phyloP scores from a whole-genome alignment of 257 asterid genomes.

The Primulina huaijiensis region DNA sequence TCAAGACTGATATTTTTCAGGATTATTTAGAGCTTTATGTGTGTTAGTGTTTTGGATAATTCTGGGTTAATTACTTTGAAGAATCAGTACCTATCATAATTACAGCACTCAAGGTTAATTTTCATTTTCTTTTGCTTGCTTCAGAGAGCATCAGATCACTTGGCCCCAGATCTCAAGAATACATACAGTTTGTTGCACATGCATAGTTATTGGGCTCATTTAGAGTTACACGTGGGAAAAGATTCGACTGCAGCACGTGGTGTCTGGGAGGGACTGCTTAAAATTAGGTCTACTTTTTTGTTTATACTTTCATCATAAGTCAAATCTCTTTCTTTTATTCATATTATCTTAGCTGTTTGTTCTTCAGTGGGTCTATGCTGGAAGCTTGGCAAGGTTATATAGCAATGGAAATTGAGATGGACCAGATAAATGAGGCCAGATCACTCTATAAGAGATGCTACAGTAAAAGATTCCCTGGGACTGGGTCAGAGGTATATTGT shows the following conservation, averaged over 20 bases:
- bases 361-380: conserved; percentile 77
- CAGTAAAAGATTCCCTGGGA: conserved; percentile 73
- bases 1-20: background rate
- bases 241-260: conserved; percentile 84
- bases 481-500: conserved; percentile 86
- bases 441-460: conserved; percentile 89
- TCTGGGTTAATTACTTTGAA: too few relatives aligned
- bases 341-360: conserved; percentile 23
- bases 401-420: conserved; percentile 70
- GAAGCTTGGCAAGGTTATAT: conserved; percentile 87
- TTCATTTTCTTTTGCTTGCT: conserved; percentile 11
- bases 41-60: background rate
- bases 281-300: conserved; percentile 47
- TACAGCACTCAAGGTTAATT: conserved; percentile 6
- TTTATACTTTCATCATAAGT: conserved; percentile 1
- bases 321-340: conserved; percentile 20
- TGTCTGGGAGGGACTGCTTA: conserved; percentile 94
- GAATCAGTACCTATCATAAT: background rate
- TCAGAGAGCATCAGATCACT: conserved; percentile 89
- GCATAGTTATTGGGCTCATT: conserved; percentile 80
- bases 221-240: conserved; percentile 70
- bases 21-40: conserved; percentile 1
- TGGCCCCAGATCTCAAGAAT: conserved; percentile 65
- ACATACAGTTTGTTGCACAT: conserved; percentile 56
- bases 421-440: conserved; percentile 82